Base-by-base conservation (phyloP, 768 basidiomycete species). In the Lactarius vividus region DNA sequence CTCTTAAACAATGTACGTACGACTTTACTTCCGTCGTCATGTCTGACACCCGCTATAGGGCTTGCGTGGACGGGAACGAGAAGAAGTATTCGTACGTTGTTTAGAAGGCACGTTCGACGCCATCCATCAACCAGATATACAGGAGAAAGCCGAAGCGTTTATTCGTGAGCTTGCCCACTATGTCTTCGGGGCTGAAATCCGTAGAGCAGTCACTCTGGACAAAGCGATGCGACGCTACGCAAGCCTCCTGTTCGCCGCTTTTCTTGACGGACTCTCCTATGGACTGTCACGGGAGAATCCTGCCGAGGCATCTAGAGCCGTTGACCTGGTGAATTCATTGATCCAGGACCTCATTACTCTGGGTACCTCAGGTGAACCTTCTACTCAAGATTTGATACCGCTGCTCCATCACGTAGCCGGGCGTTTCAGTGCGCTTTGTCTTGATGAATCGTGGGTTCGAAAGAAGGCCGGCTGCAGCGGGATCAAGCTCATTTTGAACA, bases 381-480 rank as follows among this genome's bases (percentile, higher is more conserved):
- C 79, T 4, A 75, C 78, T 33, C 83, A 81, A 60, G 88, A 90
- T 66, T 79, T 90, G 52, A 78, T 87, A 58, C 79, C 81, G 8
- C 84, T 93, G 40, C 77, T 98, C 57, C 89, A 94, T 72, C 89
- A 94, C 69, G 81, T 98, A 53, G 88, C 91, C 7, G 85, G 85
- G 67, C 87, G 92, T 18, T 92, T 98, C 77, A 87, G 85, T 53
- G 86, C 90, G 2, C 80, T 97, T 29, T 97, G 96, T 73, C 84
- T 95, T 62, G 96, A 97, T 64, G 94, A 95, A 72, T 83, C 91
- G 0, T 97, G 96, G 96, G 83, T 82, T 3, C 83, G 86, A 62
- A 97, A 98, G 76, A 88, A 87, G 72, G 96, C 96, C 10, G 97
- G 94, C 15, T 94, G 92, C 71, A 81, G 79, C 56, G 96, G 94